A percentile compares a stretch with the other conserved stretches of the same genome.
Conservation (phyloP, 2,329 filamentous ascomycete genomes). For the Xylariaceae sp. region DNA sequence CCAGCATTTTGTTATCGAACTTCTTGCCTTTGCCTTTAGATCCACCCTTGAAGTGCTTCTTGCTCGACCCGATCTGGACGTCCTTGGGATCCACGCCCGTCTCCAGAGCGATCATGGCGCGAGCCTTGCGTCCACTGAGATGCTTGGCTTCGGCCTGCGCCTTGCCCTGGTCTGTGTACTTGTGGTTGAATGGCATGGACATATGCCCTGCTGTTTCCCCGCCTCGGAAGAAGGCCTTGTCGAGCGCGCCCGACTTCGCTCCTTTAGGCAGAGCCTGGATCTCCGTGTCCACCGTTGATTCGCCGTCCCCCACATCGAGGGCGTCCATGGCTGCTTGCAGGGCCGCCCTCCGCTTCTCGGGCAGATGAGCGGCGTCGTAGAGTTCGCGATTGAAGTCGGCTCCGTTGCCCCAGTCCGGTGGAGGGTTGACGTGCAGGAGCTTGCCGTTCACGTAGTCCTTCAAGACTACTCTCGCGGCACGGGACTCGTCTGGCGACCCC, state of each 20-base stretch:
- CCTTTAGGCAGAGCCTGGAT: slow-evolving; percentile 50
- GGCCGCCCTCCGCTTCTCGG: slow-evolving; percentile 67
- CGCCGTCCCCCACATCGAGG: slow-evolving; percentile 33
- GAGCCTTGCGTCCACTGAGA: slow-evolving; percentile 75
- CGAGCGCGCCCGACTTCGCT: slow-evolving; percentile 67
- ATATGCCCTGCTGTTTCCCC: slow-evolving; percentile 55
- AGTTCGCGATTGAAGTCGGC: slow-evolving; percentile 80
- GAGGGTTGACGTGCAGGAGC: slow-evolving; percentile 83
- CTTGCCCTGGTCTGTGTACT: slow-evolving; percentile 75
- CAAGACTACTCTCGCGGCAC: slow-evolving; percentile 79
- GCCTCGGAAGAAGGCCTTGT: slow-evolving; percentile 73
- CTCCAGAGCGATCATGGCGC: slow-evolving; percentile 73
- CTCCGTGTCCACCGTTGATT: slow-evolving; percentile 36
- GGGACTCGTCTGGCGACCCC: slow-evolving; percentile 86
- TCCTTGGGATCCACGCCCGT: slow-evolving; percentile 79
- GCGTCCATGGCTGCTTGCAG: slow-evolving; percentile 45
- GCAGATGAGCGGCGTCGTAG: slow-evolving; percentile 76
- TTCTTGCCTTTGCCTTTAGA: slow-evolving; percentile 54
- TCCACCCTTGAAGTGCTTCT: slow-evolving; percentile 93
- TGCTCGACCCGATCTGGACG: slow-evolving; percentile 55
- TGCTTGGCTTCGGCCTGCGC: slow-evolving; percentile 49
- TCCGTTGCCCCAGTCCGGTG: slow-evolving; percentile 64
- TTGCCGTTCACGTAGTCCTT: slow-evolving; percentile 99
- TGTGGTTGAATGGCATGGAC: slow-evolving; percentile 77
- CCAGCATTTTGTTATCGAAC: slow-evolving; percentile 25